phyloP scores from a whole-genome alignment of 495 filamentous ascomycete species.

The Trichoderma virens region DNA sequence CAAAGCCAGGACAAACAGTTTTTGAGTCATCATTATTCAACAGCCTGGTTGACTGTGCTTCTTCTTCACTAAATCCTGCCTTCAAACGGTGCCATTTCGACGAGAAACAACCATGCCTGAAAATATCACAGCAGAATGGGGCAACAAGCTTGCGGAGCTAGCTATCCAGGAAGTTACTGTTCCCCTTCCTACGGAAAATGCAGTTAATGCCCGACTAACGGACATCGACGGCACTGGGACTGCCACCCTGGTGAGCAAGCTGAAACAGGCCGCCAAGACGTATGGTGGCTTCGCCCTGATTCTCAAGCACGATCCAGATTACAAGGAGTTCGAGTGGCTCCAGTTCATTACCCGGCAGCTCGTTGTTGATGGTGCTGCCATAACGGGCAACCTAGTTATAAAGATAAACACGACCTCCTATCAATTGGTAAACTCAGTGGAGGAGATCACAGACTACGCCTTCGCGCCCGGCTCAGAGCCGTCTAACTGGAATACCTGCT shows the following conservation, averaged over 20 bases:
- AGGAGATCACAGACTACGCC: background rate
- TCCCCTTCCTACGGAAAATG: background rate
- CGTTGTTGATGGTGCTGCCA: background rate
- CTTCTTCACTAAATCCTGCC: background rate
- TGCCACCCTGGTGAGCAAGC: background rate
- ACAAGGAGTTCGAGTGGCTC: background rate
- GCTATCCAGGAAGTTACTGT: background rate
- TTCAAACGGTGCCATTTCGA: background rate
- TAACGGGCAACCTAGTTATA: background rate
- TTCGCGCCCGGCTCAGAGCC: background rate
- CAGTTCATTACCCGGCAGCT: background rate
- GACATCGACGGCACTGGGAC: background rate
- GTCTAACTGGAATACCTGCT: background rate
- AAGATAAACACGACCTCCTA: background rate
- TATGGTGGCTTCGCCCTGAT: background rate
- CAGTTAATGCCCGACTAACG: background rate
- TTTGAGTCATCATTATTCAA: background rate
- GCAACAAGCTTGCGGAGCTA: background rate
- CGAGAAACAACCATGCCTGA: background rate
- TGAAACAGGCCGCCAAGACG: background rate
- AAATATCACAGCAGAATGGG: background rate
- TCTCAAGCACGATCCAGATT: background rate
- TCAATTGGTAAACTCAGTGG: background rate
- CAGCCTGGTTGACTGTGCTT: background rate
- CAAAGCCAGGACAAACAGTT: background rate